phyloP scores from a whole-genome alignment of 208 protist genomes.

The Plasmodiophora brassicae region DNA sequence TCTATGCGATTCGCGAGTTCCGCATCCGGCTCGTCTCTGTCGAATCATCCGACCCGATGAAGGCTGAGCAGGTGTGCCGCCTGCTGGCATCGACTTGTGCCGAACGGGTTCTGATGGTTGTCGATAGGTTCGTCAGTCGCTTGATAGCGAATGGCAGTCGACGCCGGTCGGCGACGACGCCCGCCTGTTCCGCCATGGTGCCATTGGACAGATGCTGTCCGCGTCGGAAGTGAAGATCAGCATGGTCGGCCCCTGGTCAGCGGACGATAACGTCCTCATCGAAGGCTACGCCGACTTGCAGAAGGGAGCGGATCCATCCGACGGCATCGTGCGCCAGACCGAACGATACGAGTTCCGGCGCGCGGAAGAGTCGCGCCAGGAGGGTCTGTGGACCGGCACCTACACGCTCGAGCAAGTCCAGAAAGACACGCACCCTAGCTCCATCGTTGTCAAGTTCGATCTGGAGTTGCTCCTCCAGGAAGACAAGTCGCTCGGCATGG shows the following conservation, averaged over 20 bases:
- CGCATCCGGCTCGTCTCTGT: background rate
- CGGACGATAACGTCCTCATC: background rate
- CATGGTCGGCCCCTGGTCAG: background rate
- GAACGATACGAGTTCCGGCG: background rate
- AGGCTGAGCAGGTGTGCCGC: too few relatives aligned
- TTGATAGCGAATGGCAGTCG: background rate
- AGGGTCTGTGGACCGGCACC: background rate
- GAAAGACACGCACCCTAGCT: too few relatives aligned
- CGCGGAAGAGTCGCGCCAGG: background rate
- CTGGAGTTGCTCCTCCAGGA: background rate
- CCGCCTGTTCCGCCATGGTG: slow-evolving; percentile 6
- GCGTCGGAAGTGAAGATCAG: background rate
- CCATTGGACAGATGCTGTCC: slow-evolving; percentile 10
- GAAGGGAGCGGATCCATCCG: background rate
- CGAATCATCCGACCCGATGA: background rate
- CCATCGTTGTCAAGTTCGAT: background rate
- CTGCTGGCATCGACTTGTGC: too few relatives aligned
- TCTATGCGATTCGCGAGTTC: background rate
- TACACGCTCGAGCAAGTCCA: background rate
- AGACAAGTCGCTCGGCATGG: background rate
- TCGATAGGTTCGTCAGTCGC: background rate
- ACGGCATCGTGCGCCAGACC: background rate
- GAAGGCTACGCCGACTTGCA: slow-evolving; percentile 1
- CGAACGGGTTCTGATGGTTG: too few relatives aligned
- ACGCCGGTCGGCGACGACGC: background rate